Evolutionary conservation across 345 rosid genomes (phyloP).

Genomic region (Anastatica hierochuntica): DNA sequence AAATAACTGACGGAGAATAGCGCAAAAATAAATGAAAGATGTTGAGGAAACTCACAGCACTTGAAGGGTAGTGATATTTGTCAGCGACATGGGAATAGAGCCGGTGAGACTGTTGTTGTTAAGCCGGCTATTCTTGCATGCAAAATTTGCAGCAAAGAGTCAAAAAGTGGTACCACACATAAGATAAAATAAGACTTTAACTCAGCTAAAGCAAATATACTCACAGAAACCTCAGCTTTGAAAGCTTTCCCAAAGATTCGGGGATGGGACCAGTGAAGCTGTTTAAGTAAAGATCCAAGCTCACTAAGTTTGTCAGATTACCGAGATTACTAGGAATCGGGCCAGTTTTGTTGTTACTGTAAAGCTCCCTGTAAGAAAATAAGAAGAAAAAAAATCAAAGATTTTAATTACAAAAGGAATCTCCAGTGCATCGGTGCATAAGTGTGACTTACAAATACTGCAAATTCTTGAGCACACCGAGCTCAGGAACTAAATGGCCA

Average conservation of each 20-base stretch:
- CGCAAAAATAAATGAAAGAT: constrained; percentile 1
- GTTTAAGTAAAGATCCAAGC: constrained; percentile 98
- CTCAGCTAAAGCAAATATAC: constrained; percentile 22
- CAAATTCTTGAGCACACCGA: constrained; percentile 84
- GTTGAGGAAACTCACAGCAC: constrained; percentile 59
- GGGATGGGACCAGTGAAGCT: constrained; percentile 88
- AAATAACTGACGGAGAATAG: not conserved
- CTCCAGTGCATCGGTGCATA: not conserved
- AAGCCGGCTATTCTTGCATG: constrained; percentile 78
- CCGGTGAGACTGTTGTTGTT: constrained; percentile 88
- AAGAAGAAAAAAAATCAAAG: too few species aligned
- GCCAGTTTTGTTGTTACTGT: constrained; percentile 88
- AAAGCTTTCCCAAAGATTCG: constrained; percentile 68
- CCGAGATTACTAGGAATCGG: constrained; percentile 91
- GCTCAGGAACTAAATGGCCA: constrained; percentile 90
- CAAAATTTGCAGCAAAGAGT: constrained; percentile 12
- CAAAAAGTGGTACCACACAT: not conserved
- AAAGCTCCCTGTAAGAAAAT: constrained; percentile 67
- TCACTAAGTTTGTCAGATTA: constrained; percentile 85
- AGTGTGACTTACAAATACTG: constrained; percentile 65
- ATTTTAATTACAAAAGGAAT: not conserved
- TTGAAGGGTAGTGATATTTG: constrained; percentile 84
- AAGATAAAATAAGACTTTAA: constrained; percentile 7
- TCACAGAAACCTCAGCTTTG: constrained; percentile 92
- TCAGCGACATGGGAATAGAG: constrained; percentile 79